Base-by-base conservation (phyloP, 2,329 filamentous ascomycete genomes). In the Bertia moriformis region DNA sequence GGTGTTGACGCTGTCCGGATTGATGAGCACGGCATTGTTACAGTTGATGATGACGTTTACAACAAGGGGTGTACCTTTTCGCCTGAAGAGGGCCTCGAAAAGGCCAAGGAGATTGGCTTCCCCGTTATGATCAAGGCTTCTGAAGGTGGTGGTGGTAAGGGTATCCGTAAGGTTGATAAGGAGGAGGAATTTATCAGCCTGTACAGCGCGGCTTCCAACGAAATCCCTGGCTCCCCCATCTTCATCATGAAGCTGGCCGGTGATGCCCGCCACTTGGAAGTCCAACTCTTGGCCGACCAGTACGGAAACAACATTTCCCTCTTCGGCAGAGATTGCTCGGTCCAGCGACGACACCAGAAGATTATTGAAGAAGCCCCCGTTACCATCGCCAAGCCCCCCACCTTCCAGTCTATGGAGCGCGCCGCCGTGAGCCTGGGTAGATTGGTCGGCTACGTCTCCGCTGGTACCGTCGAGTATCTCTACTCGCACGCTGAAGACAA, bases 111-210 rank as follows among this genome's bases (percentile, higher is more conserved):
- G 54, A 98, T 98, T 58, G 91, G 91, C 48, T 98, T 98, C 67
- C 91, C 91, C 14, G 83, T 98, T 68, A 98, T 98, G 91, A 86
- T 98, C 60, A 98, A 98, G 71, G 91, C 91, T n/a, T 96, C 91
- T 2, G 91, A 98, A 68, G 91, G 91, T 65, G 91, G 91, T 66
- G 91, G 91, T 66, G 91, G 91, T 58, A 98, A 98, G 70, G 91
- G 91, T 72, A 98, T 98, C 57, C 86, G 93, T 58, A 95, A 96
- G 66, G 91, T 91, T 48, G 70, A 85, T 44, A 69, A 69, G 44
- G 88, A 94, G 58, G 81, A 89, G 32, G 78, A 83, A 45, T 98
- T 98, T 52, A 71, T 82, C 55, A 69, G 71, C 49, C 69, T 96
- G 36, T 98, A 96, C 72, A 91, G 93, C 62, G 91, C 89, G 36